A percentile compares a stretch with the other conserved stretches of the same genome.
Conservation (phyloP, 1,139 yeast genomes). For the Yamadazyma sp. region DNA sequence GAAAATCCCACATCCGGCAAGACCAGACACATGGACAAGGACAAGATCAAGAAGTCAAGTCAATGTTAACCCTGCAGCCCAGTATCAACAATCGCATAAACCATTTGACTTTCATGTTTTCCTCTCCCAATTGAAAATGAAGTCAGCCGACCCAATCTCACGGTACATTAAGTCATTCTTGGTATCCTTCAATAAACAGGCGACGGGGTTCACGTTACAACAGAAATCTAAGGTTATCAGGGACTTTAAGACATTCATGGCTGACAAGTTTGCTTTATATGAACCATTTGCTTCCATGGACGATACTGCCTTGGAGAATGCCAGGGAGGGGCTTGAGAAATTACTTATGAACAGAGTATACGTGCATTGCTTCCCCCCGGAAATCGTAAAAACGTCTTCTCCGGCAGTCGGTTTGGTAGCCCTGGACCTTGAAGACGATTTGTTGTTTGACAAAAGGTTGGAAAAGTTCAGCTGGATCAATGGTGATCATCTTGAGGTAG, state of each 20-base stretch:
- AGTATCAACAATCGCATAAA: conserved; percentile 40
- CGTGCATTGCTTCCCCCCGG: conserved; percentile 79
- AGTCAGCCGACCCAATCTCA: conserved; percentile 85
- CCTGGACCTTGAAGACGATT: conserved; percentile 66
- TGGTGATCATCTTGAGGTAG: conserved; percentile 79
- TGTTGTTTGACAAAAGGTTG: conserved; percentile 53
- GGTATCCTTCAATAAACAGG: conserved; percentile 67
- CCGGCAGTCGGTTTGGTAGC: conserved; percentile 18
- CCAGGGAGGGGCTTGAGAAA: conserved; percentile 91
- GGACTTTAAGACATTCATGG: conserved; percentile 74
- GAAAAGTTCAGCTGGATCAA: conserved; percentile 72
- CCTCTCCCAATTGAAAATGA: conserved; percentile 66
- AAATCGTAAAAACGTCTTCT: conserved; percentile 39
- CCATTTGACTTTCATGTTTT: conserved; percentile 84
- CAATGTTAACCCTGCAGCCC: conserved; percentile 16
- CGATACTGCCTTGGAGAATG: conserved; percentile 61
- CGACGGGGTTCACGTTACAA: conserved; percentile 59
- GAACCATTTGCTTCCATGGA: conserved; percentile 77
- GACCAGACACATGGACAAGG: conserved; percentile 3
- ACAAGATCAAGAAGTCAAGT: conserved; percentile 14
- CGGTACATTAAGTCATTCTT: conserved; percentile 81
- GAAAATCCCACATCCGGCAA: neutral
- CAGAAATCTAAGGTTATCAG: conserved; percentile 76
- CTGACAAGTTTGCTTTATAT: conserved; percentile 58
- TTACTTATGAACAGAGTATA: conserved; percentile 86